phyloP scores from a whole-genome alignment of 345 rosid genomes.

The Tarenaya hassleriana region DNA sequence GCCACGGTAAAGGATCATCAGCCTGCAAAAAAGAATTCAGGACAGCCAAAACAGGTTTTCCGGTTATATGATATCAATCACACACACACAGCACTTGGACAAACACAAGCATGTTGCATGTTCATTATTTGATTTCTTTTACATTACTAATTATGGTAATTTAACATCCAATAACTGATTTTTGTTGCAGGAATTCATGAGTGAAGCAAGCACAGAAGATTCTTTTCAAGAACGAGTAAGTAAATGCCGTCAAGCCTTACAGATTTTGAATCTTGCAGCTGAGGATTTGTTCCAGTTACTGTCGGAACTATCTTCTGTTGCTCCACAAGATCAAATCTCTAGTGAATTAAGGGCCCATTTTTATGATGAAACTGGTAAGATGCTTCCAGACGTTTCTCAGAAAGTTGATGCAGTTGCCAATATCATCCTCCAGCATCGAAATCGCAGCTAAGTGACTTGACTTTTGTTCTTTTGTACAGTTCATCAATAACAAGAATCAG shows the following conservation, averaged over 20 bases:
- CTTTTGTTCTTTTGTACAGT: background rate
- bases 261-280: constrained; percentile 39
- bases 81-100: constrained; percentile 9
- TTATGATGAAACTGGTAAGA: constrained; percentile 34
- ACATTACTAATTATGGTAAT: background rate
- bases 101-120: background rate
- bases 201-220: constrained; percentile 17
- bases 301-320: constrained; percentile 29
- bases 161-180: background rate
- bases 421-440: constrained; percentile 20
- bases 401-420: constrained; percentile 38
- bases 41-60: constrained; percentile 39
- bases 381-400: constrained; percentile 45
- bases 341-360: constrained; percentile 32
- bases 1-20: constrained; percentile 28
- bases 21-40: constrained; percentile 16
- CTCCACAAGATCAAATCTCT: constrained; percentile 34
- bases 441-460: constrained; percentile 7
- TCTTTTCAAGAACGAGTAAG: constrained; percentile 30
- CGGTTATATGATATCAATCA: constrained; percentile 8
- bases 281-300: constrained; percentile 32
- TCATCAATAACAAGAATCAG: background rate
- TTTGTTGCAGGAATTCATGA: constrained; percentile 20
- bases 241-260: constrained; percentile 50
- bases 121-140: background rate